Conservation (phyloP, 352 stramenopile species). For the Hyaloperonospora arabidopsidis region DNA sequence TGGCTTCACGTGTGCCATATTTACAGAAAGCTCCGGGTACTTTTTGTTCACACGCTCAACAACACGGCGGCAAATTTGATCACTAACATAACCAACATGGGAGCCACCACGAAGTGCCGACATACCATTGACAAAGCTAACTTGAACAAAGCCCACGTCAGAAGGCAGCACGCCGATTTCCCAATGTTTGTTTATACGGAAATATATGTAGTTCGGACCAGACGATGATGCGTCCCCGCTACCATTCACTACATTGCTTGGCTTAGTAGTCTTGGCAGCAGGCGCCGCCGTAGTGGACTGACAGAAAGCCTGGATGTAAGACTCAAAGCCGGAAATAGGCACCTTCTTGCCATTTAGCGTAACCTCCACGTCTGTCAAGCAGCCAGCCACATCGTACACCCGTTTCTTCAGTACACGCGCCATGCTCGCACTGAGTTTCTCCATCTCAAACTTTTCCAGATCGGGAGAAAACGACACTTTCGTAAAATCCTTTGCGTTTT, state of each 20-base stretch:
- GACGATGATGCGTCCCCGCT: conserved; percentile 54
- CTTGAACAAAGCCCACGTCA: conserved; percentile 91
- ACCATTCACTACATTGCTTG: conserved; percentile 4
- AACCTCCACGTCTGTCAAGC: conserved; percentile 88
- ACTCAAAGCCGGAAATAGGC: conserved; percentile 92
- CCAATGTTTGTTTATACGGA: conserved; percentile 92
- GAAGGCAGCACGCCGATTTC: conserved; percentile 90
- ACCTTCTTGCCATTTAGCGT: conserved; percentile 88
- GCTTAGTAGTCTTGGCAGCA: background rate
- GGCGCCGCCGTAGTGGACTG: conserved; percentile 40
- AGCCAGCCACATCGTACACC: conserved; percentile 97
- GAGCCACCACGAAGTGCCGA: conserved; percentile 93
- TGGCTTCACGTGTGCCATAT: conserved; percentile 93
- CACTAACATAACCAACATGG: conserved; percentile 89
- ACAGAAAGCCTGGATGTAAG: conserved; percentile 91
- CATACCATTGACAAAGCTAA: conserved; percentile 99
- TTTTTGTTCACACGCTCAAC: conserved; percentile 95
- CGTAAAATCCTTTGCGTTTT: conserved; percentile 89
- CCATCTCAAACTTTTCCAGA: conserved; percentile 94
- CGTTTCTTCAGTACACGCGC: conserved; percentile 92
- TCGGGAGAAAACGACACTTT: conserved; percentile 97
- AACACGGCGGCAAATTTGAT: conserved; percentile 82
- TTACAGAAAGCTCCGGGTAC: conserved; percentile 90
- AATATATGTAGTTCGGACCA: conserved; percentile 85
- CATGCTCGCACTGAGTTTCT: conserved; percentile 90